phyloP scores from a whole-genome alignment of 805 yeast species.

The Metschnikowia reukaufii region DNA sequence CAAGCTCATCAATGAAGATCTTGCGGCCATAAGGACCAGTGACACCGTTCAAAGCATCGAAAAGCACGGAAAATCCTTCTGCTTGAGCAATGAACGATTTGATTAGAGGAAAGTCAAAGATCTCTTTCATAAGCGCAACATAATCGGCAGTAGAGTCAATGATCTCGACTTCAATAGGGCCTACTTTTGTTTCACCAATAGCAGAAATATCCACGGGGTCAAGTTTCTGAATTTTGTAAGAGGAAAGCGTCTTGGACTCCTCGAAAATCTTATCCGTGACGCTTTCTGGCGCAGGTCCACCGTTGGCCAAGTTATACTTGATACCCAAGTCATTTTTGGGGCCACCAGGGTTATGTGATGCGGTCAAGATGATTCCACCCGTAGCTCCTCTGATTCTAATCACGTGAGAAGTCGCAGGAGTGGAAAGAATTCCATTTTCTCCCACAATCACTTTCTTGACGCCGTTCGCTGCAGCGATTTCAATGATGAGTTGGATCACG shows the following conservation, averaged over 20 bases:
- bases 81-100: slow-evolving; percentile 60
- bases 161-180: slow-evolving; percentile 71
- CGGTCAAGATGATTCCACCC: slow-evolving; percentile 95
- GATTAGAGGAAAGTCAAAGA: slow-evolving; percentile 85
- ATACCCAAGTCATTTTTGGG: slow-evolving; percentile 90
- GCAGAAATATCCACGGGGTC: slow-evolving; percentile 63
- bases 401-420: slow-evolving; percentile 95
- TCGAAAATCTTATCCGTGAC: slow-evolving; percentile 88
- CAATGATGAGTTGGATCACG: slow-evolving; percentile 77
- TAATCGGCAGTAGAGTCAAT: slow-evolving; percentile 81
- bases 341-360: slow-evolving; percentile 98
- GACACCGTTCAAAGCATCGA: slow-evolving; percentile 92
- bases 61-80: slow-evolving; percentile 65
- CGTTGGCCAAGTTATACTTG: slow-evolving; percentile 91
- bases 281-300: slow-evolving; percentile 97
- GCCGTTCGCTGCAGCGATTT: slow-evolving; percentile 89
- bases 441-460: slow-evolving; percentile 84
- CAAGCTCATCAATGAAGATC: slow-evolving; percentile 81
- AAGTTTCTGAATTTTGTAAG: slow-evolving; percentile 62
- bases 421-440: slow-evolving; percentile 81
- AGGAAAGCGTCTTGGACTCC: slow-evolving; percentile 54
- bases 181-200: slow-evolving; percentile 53
- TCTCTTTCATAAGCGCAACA: slow-evolving; percentile 72
- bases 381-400: slow-evolving; percentile 75
- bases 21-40: slow-evolving; percentile 95